Evolutionary conservation across 1,284 basidiomycete species (phyloP).

Genomic region (Takashimella koratensis): DNA sequence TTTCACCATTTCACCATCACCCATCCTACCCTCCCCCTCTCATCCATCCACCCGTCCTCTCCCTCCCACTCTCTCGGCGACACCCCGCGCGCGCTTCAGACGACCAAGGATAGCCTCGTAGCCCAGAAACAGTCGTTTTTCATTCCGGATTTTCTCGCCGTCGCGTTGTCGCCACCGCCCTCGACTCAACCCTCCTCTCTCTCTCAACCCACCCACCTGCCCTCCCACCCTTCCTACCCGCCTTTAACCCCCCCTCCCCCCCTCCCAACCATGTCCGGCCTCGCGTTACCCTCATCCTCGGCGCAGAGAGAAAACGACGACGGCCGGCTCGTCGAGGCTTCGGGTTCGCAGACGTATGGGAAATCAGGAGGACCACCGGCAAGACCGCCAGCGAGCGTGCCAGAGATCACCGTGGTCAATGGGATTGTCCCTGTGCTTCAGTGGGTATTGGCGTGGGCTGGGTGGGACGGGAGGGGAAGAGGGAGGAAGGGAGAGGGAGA

Average conservation of each 20-base stretch:
- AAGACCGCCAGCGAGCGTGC: constrained; percentile 34
- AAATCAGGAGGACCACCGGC: constrained; percentile 14
- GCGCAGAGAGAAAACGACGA: background rate
- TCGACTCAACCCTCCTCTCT: too few relatives aligned
- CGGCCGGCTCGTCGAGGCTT: background rate
- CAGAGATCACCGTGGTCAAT: constrained; percentile 83
- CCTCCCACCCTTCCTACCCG: too few relatives aligned
- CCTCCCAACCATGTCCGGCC: constrained; percentile 20
- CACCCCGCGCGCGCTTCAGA: too few relatives aligned
- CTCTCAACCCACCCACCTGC: too few relatives aligned
- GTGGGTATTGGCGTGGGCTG: constrained; percentile 45
- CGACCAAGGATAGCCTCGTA: too few relatives aligned
- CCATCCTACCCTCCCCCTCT: too few relatives aligned
- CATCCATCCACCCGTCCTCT: too few relatives aligned
- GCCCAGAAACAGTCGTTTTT: too few relatives aligned
- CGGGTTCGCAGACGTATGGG: constrained; percentile 12
- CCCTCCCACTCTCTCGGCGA: too few relatives aligned
- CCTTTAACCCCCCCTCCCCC: background rate
- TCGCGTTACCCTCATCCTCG: constrained; percentile 19
- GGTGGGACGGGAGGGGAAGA: background rate
- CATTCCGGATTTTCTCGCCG: too few relatives aligned
- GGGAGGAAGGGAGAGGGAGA: background rate
- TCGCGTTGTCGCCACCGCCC: too few relatives aligned
- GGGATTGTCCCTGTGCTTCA: constrained; percentile 92
- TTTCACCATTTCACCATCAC: too few relatives aligned